Percentiles rank a stretch among this genome's conserved stretches.
Evolutionary conservation across 352 stramenopile genomes (phyloP).

Genomic region (Globisporangium perplexum): DNA sequence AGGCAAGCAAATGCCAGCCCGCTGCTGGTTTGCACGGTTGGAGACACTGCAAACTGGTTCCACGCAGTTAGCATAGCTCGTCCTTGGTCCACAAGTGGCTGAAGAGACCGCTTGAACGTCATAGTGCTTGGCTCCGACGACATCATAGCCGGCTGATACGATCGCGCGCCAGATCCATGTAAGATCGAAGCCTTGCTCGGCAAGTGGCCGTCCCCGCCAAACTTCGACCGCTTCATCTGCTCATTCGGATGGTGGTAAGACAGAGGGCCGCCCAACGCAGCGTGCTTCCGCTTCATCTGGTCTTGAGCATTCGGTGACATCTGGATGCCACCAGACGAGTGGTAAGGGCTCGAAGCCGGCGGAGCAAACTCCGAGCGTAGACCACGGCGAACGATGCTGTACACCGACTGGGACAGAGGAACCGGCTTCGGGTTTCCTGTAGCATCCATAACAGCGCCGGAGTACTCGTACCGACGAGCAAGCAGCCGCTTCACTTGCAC

Average conservation of each 20-base stretch:
- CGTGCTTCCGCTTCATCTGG: conserved; percentile 17
- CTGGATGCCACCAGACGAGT: conserved; percentile 1
- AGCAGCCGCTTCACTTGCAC: conserved; percentile 32
- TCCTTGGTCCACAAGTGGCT: conserved; percentile 60
- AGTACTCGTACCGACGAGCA: conserved; percentile 46
- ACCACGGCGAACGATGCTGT: conserved; percentile 19
- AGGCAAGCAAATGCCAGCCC: conserved; percentile 58
- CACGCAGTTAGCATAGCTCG: conserved; percentile 66
- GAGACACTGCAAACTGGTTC: conserved; percentile 58
- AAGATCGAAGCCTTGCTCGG: conserved; percentile 5
- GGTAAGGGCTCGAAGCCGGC: neutral
- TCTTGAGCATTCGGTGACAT: conserved; percentile 11
- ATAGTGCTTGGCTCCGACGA: conserved; percentile 7
- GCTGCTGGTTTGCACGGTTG: conserved; percentile 46
- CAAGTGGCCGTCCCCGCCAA: neutral
- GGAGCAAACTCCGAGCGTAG: conserved; percentile 9
- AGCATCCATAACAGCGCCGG: conserved; percentile 27
- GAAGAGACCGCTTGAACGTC: conserved; percentile 46
- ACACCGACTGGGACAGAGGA: conserved; percentile 42
- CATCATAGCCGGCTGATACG: conserved; percentile 3
- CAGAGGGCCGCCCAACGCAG: neutral
- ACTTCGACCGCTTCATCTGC: conserved; percentile 14
- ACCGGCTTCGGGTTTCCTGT: conserved; percentile 22
- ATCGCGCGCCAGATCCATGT: neutral
- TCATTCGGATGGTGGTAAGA: conserved; percentile 5